These are phyloP conservation scores for Aureobasidium mangrovei DNA, from an alignment of 2,329 filamentous ascomycete genomes.

Conservation along the genomic window DNA sequence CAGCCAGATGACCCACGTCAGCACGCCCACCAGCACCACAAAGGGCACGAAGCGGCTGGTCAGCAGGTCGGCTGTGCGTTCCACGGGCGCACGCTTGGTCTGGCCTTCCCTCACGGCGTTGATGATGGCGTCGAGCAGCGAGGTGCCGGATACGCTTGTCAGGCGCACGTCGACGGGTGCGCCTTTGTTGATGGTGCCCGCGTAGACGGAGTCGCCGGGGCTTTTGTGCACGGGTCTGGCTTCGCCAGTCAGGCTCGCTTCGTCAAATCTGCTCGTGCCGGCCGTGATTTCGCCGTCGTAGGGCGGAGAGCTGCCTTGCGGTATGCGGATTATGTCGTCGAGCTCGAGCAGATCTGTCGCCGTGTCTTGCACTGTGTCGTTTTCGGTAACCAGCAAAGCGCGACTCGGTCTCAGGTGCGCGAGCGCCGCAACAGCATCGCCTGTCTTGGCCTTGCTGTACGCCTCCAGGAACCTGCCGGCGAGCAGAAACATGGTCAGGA, in stretches of 20 bases:
- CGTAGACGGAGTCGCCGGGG: constrained; percentile 56
- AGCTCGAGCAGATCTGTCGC: constrained; percentile 56
- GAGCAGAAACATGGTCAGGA: constrained; percentile 80
- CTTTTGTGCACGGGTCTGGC: constrained; percentile 58
- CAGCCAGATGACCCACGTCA: constrained; percentile 67
- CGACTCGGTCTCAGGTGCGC: constrained; percentile 69
- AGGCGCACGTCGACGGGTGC: constrained; percentile 54
- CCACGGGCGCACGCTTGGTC: constrained; percentile 64
- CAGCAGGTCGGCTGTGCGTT: constrained; percentile 62
- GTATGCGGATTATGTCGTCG: constrained; percentile 54
- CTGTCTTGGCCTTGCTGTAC: constrained; percentile 85
- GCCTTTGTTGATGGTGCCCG: constrained; percentile 67
- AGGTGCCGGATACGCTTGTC: constrained; percentile 56
- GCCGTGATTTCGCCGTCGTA: constrained; percentile 61
- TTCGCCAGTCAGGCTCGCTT: constrained; percentile 81
- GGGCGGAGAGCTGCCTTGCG: constrained; percentile 73
- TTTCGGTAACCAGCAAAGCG: constrained; percentile 54
- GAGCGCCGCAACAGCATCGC: constrained; percentile 73
- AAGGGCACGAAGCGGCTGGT: constrained; percentile 71
- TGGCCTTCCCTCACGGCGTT: constrained; percentile 69
- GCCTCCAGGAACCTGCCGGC: constrained; percentile 67
- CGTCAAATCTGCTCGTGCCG: constrained; percentile 64
- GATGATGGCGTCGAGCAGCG: constrained; percentile 75
- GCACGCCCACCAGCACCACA: constrained; percentile 58
- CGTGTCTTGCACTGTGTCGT: constrained; percentile 23